phyloP scores from a whole-genome alignment of 805 yeast species.

The Hemisphaericaspora nanyangensis region DNA sequence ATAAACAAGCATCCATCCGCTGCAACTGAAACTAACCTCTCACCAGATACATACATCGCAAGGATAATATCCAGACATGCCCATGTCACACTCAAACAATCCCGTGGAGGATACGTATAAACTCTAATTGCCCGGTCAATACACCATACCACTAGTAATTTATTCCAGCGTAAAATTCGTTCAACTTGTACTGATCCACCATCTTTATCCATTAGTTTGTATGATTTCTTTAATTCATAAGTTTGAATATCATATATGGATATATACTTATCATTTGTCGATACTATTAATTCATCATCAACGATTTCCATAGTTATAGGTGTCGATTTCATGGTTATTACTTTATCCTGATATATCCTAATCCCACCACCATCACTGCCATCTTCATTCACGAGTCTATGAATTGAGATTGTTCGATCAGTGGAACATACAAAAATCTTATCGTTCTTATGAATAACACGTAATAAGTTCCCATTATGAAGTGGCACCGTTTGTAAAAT shows the following conservation, averaged over 20 bases:
- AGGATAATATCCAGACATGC: conserved; percentile 46
- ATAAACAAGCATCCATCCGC: conserved; percentile 52
- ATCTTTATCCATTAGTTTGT: conserved; percentile 39
- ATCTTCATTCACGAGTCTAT: conserved; percentile 29
- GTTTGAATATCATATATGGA: conserved; percentile 32
- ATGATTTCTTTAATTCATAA: conserved; percentile 30
- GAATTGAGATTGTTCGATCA: conserved; percentile 58
- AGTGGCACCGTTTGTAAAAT: conserved; percentile 56
- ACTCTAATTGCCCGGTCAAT: conserved; percentile 57
- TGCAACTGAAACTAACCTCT: conserved; percentile 41
- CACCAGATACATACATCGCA: conserved; percentile 10
- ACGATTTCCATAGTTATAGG: conserved; percentile 41
- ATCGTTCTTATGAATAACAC: conserved; percentile 26
- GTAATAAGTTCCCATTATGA: conserved; percentile 52
- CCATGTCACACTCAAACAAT: conserved; percentile 49
- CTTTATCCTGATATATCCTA: conserved; percentile 37
- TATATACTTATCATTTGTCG: conserved; percentile 50
- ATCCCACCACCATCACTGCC: conserved; percentile 5
- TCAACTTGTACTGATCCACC: too few relatives aligned
- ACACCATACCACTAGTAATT: conserved; percentile 39
- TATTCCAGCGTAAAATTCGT: too few relatives aligned
- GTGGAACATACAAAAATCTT: conserved; percentile 52
- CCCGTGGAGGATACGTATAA: conserved; percentile 45
- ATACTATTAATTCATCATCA: conserved; percentile 42
- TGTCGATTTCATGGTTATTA: conserved; percentile 48